Evolutionary conservation across 352 stramenopile genomes (phyloP).

Genomic region (Phytopythium ostracodes): DNA sequence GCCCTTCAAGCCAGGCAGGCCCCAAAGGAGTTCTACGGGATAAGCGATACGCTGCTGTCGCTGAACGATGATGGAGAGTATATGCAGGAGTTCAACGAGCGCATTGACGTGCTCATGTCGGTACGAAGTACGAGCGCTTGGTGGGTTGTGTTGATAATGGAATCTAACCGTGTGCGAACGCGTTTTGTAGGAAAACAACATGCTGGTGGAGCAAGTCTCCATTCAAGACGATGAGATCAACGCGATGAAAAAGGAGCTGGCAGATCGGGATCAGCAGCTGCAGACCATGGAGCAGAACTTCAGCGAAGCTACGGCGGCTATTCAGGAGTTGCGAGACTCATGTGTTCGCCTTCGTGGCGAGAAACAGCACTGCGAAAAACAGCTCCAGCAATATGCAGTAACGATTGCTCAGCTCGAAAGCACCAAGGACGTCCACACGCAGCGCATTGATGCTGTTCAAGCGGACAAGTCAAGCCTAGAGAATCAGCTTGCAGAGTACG

Average conservation of each 20-base stretch:
- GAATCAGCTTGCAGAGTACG: conserved; percentile 58
- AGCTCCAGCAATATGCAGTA: conserved; percentile 64
- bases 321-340: conserved; percentile 64
- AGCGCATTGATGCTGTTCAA: conserved; percentile 30
- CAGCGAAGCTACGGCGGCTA: conserved; percentile 58
- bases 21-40: conserved; percentile 22
- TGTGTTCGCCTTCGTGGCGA: conserved; percentile 52
- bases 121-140: conserved; percentile 11
- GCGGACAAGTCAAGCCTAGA: conserved; percentile 34
- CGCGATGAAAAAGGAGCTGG: conserved; percentile 56
- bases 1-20: conserved; percentile 47
- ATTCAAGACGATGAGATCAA: conserved; percentile 71
- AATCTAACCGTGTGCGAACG: neutral
- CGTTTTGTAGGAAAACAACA: conserved; percentile 54
- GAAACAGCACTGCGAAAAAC: conserved; percentile 57
- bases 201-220: conserved; percentile 80
- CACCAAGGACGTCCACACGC: conserved; percentile 37
- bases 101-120: conserved; percentile 79
- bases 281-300: conserved; percentile 71
- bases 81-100: conserved; percentile 68
- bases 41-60: conserved; percentile 33
- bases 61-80: conserved; percentile 48
- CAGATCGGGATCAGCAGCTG: conserved; percentile 67
- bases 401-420: conserved; percentile 63
- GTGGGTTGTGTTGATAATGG: neutral